Base-by-base conservation (phyloP, 1,284 basidiomycete species). In the Ceratobasidium papillatum region DNA sequence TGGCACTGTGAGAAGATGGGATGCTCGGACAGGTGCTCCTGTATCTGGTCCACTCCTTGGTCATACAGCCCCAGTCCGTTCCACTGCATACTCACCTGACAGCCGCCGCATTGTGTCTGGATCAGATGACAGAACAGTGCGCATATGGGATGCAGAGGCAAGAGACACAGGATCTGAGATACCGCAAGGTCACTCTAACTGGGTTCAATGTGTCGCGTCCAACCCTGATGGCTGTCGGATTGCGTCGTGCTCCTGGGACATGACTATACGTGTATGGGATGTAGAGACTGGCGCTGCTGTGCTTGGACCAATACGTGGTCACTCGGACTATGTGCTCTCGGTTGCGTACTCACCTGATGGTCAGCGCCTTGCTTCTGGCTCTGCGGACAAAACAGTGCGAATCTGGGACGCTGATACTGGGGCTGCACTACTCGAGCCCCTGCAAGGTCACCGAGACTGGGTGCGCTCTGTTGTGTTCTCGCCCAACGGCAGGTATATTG, bases 191-290 rank as follows among this genome's bases (percentile, higher is more conserved):
- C 72, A 66, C 59, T n/a, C 36, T 1, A 64, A 59, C 38, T 43
- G n/a, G 52, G 64, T 76, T 34, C 69, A 25, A 2, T 76, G 36
- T 17, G 59, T 76, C 32, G 58, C 49, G 4, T 73, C 65, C 22
- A 54, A 41, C 17, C 62, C 51, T 12, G 66, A 75, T 30, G 62
- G 62, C 12, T 45, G 17, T 2, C 34, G 34, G 19, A 30, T 75
- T 3, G 68, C 51, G 3, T 59, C 73, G 4, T 43, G 73, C 14
- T 74, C 73, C 17, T 36, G 43, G 8, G 75, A 76, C 51, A n/a
- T 27, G 8, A 74, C 73, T 25, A n/a, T 76, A 27, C 72, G 56
- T 3, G n/a, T 74, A 1, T 76, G 75, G 75, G 54, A 76, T 49
- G 41, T 49, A 14, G 38, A 64, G 19, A 47, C n/a, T n/a, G n/a